phyloP scores from a whole-genome alignment of 352 stramenopile species.

The Globisporangium spinosum region DNA sequence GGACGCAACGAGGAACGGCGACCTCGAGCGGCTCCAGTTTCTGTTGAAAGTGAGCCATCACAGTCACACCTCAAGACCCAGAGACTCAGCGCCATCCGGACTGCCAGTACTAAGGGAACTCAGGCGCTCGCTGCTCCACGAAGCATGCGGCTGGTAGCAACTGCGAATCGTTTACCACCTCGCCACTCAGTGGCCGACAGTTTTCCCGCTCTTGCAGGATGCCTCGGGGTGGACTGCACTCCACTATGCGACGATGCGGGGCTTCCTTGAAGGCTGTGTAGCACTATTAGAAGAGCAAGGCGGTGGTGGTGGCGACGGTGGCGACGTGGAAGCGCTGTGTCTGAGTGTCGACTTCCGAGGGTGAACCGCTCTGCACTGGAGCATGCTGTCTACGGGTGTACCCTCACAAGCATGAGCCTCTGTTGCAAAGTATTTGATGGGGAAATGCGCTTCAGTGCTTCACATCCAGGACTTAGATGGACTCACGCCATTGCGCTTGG shows the following conservation, averaged over 20 bases:
- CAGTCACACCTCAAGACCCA: neutral
- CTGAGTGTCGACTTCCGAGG: constrained; percentile 36
- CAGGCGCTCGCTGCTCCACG: constrained; percentile 47
- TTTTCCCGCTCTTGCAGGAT: constrained; percentile 23
- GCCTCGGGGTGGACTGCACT: constrained; percentile 39
- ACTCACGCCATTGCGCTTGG: constrained; percentile 41
- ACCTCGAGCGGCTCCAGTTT: constrained; percentile 35
- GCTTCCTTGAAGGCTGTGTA: constrained; percentile 39
- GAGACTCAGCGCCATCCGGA: neutral
- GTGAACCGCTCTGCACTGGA: constrained; percentile 52
- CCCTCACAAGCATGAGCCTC: neutral
- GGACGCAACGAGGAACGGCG: constrained; percentile 38
- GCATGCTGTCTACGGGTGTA: constrained; percentile 19
- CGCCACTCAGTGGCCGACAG: constrained; percentile 10
- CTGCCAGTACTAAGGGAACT: constrained; percentile 23
- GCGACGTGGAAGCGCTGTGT: constrained; percentile 21
- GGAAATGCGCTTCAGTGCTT: constrained; percentile 27
- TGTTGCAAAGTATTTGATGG: constrained; percentile 28
- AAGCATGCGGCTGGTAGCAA: constrained; percentile 40
- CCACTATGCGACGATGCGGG: constrained; percentile 44
- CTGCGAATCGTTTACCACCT: constrained; percentile 28
- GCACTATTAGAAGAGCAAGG: constrained; percentile 29
- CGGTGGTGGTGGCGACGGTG: constrained; percentile 10
- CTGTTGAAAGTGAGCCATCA: constrained; percentile 29
- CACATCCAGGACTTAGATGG: constrained; percentile 41